These are phyloP conservation scores for Aspergillus puulaauensis DNA, from an alignment of 2,329 filamentous ascomycete species.

Conservation along the genomic window DNA sequence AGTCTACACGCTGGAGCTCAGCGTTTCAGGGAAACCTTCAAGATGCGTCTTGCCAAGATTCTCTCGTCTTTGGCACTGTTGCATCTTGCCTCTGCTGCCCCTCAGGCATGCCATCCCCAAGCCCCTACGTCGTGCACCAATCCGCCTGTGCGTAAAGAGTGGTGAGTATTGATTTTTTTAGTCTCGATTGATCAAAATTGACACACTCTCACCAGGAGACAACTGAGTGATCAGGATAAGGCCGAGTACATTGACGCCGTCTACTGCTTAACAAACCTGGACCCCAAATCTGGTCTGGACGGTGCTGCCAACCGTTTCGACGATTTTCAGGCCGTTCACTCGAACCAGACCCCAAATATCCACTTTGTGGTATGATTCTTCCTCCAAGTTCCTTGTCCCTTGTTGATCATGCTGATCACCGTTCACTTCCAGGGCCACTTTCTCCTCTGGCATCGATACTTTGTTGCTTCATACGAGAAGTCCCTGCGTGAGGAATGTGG, in stretches of 20 bases:
- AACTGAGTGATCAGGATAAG: conserved; percentile 5
- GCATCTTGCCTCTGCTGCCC: conserved; percentile 2
- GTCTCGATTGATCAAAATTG: background rate
- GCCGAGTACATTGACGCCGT: conserved; percentile 14
- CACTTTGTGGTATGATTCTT: conserved; percentile 14
- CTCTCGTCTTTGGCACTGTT: conserved; percentile 9
- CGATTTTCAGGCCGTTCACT: conserved; percentile 18
- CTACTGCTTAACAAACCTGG: conserved; percentile 11
- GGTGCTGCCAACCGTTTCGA: conserved; percentile 14
- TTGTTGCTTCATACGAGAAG: conserved; percentile 42
- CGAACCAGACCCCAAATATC: conserved; percentile 15
- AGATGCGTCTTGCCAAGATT: conserved; percentile 11
- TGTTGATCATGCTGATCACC: conserved; percentile 10
- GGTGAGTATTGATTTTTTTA: conserved; percentile 8
- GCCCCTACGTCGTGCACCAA: conserved; percentile 4
- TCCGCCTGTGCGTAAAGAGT: conserved; percentile 18
- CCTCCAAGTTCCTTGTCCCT: too few species aligned
- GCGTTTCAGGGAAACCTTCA: conserved; percentile 8
- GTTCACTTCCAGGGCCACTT: conserved; percentile 25
- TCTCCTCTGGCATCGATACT: conserved; percentile 47
- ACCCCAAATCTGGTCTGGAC: conserved; percentile 14
- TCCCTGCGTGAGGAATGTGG: conserved; percentile 43
- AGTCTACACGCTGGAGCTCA: background rate
- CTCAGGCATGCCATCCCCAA: background rate
- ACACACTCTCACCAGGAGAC: conserved; percentile 8